These are phyloP conservation scores for Monosporascus ibericus DNA, from an alignment of 2,329 filamentous ascomycete species.

Conservation along the genomic window DNA sequence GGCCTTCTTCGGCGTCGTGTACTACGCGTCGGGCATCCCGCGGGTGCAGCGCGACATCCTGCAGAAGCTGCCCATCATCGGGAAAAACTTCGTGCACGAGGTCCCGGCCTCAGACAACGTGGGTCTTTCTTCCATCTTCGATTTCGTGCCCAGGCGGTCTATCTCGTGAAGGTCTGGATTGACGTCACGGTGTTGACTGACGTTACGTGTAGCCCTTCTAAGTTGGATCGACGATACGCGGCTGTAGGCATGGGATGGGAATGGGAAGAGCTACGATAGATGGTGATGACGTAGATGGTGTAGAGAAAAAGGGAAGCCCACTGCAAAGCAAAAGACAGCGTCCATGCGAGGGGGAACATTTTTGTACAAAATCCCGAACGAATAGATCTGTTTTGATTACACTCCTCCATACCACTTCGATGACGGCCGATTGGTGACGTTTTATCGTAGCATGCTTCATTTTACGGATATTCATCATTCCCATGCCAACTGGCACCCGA, in stretches of 20 bases:
- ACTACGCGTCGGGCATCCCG: constrained; percentile 57
- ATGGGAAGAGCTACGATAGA: too few relatives aligned
- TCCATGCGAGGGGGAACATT: constrained; percentile 15
- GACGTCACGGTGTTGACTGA: constrained; percentile 8
- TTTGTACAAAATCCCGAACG: constrained; percentile 19
- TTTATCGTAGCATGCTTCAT: too few relatives aligned
- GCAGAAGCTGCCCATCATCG: constrained; percentile 51
- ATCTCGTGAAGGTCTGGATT: not conserved
- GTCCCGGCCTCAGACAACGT: constrained; percentile 58
- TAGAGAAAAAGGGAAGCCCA: constrained; percentile 9
- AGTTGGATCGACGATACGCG: not conserved
- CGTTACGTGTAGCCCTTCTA: constrained; percentile 20
- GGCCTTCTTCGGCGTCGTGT: constrained; percentile 51
- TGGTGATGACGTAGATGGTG: not conserved
- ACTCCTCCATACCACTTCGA: too few relatives aligned
- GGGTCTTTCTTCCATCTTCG: constrained; percentile 25
- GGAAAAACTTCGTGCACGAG: constrained; percentile 45
- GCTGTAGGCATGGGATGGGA: not conserved
- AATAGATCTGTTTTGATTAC: constrained; percentile 20
- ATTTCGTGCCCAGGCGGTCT: too few relatives aligned
- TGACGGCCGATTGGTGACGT: too few relatives aligned
- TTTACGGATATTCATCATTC: too few relatives aligned
- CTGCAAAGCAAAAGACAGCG: constrained; percentile 9
- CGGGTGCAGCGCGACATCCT: constrained; percentile 55
- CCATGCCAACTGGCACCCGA: too few relatives aligned